Conservation (phyloP, 2,329 filamentous ascomycete species). For the Diaporthe sp. region DNA sequence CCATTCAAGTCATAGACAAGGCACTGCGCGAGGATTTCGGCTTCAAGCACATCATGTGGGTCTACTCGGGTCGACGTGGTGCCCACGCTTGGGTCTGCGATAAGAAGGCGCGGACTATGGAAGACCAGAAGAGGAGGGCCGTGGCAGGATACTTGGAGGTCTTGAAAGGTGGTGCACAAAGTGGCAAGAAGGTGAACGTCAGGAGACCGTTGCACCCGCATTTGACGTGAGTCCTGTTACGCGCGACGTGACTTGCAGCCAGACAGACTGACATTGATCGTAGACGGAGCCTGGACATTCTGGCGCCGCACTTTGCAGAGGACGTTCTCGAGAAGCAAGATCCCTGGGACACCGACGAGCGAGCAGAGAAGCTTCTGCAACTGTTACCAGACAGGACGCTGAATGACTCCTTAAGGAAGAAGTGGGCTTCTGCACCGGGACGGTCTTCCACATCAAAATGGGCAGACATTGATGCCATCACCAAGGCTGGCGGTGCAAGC, state of each 20-base stretch:
- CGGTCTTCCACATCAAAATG: slow-evolving; percentile 86
- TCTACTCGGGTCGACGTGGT: slow-evolving; percentile 96
- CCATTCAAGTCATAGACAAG: slow-evolving; percentile 91
- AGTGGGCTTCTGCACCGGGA: slow-evolving; percentile 88
- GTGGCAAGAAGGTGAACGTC: slow-evolving; percentile 87
- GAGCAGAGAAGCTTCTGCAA: slow-evolving; percentile 82
- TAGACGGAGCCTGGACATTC: slow-evolving; percentile 85
- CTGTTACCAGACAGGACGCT: slow-evolving; percentile 86
- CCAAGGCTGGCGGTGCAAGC: slow-evolving; percentile 78
- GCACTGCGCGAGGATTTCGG: slow-evolving; percentile 95
- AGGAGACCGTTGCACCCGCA: slow-evolving; percentile 92
- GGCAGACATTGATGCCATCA: slow-evolving; percentile 91
- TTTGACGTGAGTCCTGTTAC: slow-evolving; percentile 68
- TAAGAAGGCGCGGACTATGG: slow-evolving; percentile 83
- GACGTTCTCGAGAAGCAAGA: slow-evolving; percentile 89
- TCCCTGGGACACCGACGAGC: slow-evolving; percentile 80
- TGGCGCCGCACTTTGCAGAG: slow-evolving; percentile 85
- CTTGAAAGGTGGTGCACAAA: slow-evolving; percentile 86
- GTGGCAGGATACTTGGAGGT: slow-evolving; percentile 93
- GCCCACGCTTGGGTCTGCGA: slow-evolving; percentile 99
- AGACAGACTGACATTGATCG: slow-evolving; percentile 39
- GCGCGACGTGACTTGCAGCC: not conserved
- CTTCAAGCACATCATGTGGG: slow-evolving; percentile 97
- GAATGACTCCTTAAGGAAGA: slow-evolving; percentile 83
- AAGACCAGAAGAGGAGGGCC: slow-evolving; percentile 86